These are phyloP conservation scores for Climacium dendroides DNA, from an alignment of 225 moss, liverwort and hornwort species.

Conservation along the genomic window DNA sequence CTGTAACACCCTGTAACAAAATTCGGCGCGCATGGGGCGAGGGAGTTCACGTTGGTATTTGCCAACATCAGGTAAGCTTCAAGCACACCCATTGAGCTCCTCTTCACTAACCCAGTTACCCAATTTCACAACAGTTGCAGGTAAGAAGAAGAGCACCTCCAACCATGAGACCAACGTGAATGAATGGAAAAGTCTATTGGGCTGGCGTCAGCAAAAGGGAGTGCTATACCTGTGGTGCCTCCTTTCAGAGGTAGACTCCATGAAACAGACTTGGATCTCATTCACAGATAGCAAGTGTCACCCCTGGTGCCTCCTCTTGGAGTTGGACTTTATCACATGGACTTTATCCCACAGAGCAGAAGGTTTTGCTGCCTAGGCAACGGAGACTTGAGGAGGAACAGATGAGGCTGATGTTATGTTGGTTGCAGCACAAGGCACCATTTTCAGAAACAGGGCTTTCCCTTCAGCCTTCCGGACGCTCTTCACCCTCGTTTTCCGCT, in stretches of 20 bases:
- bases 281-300: not conserved
- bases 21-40: not conserved
- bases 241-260: not conserved
- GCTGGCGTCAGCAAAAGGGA: not conserved
- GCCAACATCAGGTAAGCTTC: not conserved
- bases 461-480: not conserved
- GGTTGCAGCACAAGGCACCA: conserved; percentile 52
- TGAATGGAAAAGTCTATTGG: not conserved
- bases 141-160: not conserved
- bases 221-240: not conserved
- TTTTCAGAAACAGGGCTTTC: conserved; percentile 24
- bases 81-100: not conserved
- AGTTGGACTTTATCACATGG: not conserved
- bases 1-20: not conserved
- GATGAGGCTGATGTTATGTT: conserved; percentile 2
- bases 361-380: not conserved
- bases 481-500: conserved; percentile 14
- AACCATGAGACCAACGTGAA: not conserved
- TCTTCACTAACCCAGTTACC: not conserved
- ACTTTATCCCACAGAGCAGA: not conserved
- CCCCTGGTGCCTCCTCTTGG: not conserved
- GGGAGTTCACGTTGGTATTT: not conserved
- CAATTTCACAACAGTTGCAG: not conserved
- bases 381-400: not conserved
- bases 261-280: not conserved